Evolutionary conservation across 495 filamentous ascomycete genomes (phyloP), one percentile per base, ranked within the genome.

Genomic region (Durotheca rogersii): DNA sequence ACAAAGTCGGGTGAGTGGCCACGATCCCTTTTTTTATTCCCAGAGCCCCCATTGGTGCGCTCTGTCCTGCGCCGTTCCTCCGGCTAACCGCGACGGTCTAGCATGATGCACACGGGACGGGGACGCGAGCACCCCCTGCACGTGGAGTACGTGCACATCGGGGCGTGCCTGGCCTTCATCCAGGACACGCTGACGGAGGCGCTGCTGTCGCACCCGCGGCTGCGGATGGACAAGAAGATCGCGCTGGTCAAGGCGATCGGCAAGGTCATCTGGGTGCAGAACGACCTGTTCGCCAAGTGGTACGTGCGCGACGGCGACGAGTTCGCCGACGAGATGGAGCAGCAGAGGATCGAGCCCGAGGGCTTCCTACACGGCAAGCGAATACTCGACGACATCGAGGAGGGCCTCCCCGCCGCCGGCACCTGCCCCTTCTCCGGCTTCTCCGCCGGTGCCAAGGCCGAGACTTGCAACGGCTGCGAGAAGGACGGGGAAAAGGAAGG

Each of bases 201-300:
- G 9, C 78, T 90, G 38, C 71, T 90, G 32, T 86, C 82, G 0
- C 84, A 87, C 52, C 84, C 85, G 0, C 74, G 77, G 0, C 68
- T 89, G 15, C 72, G 73, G 6, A 67, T 86, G 25, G 73, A 73
- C 15, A 79, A 78, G 51, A 89, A 89, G 68, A 79, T 81, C 2
- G 81, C 81, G 3, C 72, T 88, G 12, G 70, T 88, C 21, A 85
- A 82, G 50, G 87, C 86, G 53, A 50, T 79, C 23, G 71, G 71
- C 37, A 79, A 79, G 58, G 72, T 79, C 18, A 71, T 79, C 34
- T 87, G 85, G 84, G 86, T 88, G 58, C 85, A 89, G 66, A 87
- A 88, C 57, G 87, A 91, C 62, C 71, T 91, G 14, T 87, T 91
- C 56, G 82, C 86, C 6, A 85, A 82, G 67, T 87, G 82, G 80